phyloP scores from a whole-genome alignment of 805 yeast species.

The Kodamaea nitidulidarum region DNA sequence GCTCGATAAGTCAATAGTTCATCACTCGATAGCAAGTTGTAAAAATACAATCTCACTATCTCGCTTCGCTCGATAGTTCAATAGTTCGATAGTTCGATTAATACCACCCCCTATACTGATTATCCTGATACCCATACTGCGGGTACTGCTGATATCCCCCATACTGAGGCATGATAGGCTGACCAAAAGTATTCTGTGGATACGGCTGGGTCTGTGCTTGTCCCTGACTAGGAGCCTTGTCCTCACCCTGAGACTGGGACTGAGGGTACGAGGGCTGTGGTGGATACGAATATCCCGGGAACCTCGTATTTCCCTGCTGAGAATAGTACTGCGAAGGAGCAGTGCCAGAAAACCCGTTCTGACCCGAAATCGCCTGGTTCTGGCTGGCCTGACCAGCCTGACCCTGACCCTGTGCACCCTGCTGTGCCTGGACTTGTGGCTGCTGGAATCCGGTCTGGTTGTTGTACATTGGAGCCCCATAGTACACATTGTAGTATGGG shows the following conservation, averaged over 20 bases:
- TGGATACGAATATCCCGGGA: constrained; percentile 28
- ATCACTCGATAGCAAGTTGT: too few relatives aligned
- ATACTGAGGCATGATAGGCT: constrained; percentile 40
- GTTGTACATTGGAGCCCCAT: constrained; percentile 39
- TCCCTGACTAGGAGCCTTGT: constrained; percentile 5
- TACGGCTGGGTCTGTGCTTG: constrained; percentile 21
- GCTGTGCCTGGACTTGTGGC: constrained; percentile 8
- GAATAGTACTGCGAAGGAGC: constrained; percentile 26
- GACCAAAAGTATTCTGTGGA: constrained; percentile 27
- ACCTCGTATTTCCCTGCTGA: constrained; percentile 27
- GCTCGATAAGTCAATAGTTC: too few relatives aligned
- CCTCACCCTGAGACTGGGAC: constrained; percentile 16
- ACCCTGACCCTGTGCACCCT: constrained; percentile 5
- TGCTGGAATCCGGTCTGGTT: constrained; percentile 13
- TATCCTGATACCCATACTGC: constrained; percentile 44
- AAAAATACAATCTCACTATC: too few relatives aligned
- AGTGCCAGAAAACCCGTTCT: constrained; percentile 12
- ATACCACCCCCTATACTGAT: constrained; percentile 43
- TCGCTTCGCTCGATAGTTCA: neutral
- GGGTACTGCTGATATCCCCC: constrained; percentile 47
- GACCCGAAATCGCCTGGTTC: neutral
- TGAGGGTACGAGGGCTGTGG: constrained; percentile 26
- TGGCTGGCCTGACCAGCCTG: neutral
- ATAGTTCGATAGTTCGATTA: too few relatives aligned
- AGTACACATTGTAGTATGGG: constrained; percentile 42